phyloP scores from a whole-genome alignment of 2,329 filamentous ascomycete genomes.

The Acrocalymma vagum region DNA sequence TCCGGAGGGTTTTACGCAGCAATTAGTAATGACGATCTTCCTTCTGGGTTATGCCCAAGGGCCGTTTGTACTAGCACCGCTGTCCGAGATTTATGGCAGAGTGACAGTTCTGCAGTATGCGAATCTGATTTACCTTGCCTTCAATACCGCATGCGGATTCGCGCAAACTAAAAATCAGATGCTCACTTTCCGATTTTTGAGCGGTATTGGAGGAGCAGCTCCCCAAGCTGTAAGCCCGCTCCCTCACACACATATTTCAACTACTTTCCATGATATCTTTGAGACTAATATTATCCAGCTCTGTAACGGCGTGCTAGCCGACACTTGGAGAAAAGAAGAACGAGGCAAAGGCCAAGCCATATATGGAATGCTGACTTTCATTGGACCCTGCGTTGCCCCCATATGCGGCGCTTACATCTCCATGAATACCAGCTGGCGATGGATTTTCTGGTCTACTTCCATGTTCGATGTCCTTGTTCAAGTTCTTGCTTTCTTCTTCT shows the following conservation, averaged over 20 bases:
- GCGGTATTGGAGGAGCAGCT: slow-evolving; percentile 43
- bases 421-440: slow-evolving; percentile 64
- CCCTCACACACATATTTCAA: neutral
- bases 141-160: slow-evolving; percentile 45
- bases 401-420: slow-evolving; percentile 38
- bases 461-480: slow-evolving; percentile 69
- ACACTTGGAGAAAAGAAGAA: slow-evolving; percentile 68
- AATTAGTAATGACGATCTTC: slow-evolving; percentile 47
- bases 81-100: slow-evolving; percentile 47
- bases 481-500: slow-evolving; percentile 65
- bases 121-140: slow-evolving; percentile 44
- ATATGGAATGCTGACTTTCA: slow-evolving; percentile 68
- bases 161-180: slow-evolving; percentile 39
- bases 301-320: slow-evolving; percentile 52
- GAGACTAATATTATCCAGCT: slow-evolving; percentile 24
- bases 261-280: neutral
- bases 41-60: slow-evolving; percentile 48
- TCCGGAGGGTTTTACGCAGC: slow-evolving; percentile 32
- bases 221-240: slow-evolving; percentile 38
- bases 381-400: slow-evolving; percentile 68
- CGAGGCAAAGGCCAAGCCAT: slow-evolving; percentile 69
- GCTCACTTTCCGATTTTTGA: slow-evolving; percentile 44
- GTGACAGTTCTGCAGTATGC: slow-evolving; percentile 42
- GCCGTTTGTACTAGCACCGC: slow-evolving; percentile 44
- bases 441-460: slow-evolving; percentile 74